phyloP scores from a whole-genome alignment of 495 filamentous ascomycete genomes.

The Chaetomidium leptoderma region DNA sequence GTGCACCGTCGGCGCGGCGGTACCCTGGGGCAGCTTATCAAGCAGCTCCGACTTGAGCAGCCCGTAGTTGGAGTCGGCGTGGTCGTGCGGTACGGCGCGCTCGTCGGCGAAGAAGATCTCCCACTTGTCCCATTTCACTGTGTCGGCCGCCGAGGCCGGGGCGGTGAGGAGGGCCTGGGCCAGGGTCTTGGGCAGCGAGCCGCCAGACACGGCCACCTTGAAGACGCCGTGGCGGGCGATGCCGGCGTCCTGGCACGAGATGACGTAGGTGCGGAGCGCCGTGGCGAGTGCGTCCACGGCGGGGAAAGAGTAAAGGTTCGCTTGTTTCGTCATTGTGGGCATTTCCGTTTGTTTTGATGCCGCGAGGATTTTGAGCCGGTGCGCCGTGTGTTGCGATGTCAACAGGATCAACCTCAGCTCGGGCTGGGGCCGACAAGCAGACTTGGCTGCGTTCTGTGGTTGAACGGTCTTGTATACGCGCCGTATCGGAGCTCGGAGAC shows the following conservation, averaged over 20 bases:
- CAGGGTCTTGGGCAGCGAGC: slow-evolving; percentile 83
- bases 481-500: neutral
- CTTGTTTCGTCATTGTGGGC: slow-evolving; percentile 60
- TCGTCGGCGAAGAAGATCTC: slow-evolving; percentile 98
- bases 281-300: slow-evolving; percentile 62
- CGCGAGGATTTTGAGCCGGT: no score
- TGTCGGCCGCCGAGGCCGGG: slow-evolving; percentile 57
- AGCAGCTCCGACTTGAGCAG: slow-evolving; percentile 83
- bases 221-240: slow-evolving; percentile 75
- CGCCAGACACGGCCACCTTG: slow-evolving; percentile 89
- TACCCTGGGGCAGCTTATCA: slow-evolving; percentile 69
- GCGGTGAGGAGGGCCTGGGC: slow-evolving; percentile 69
- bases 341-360: slow-evolving; percentile 30
- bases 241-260: slow-evolving; percentile 72
- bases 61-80: slow-evolving; percentile 89
- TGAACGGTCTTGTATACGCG: neutral
- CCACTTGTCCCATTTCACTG: slow-evolving; percentile 79
- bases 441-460: neutral
- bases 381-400: neutral
- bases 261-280: slow-evolving; percentile 73
- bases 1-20: slow-evolving; percentile 65
- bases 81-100: slow-evolving; percentile 84
- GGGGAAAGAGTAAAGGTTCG: slow-evolving; percentile 80
- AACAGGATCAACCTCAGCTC: neutral
- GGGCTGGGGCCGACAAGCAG: neutral